Base-by-base conservation (phyloP, 1,284 basidiomycete species). In the Melampsora occidentalis region DNA sequence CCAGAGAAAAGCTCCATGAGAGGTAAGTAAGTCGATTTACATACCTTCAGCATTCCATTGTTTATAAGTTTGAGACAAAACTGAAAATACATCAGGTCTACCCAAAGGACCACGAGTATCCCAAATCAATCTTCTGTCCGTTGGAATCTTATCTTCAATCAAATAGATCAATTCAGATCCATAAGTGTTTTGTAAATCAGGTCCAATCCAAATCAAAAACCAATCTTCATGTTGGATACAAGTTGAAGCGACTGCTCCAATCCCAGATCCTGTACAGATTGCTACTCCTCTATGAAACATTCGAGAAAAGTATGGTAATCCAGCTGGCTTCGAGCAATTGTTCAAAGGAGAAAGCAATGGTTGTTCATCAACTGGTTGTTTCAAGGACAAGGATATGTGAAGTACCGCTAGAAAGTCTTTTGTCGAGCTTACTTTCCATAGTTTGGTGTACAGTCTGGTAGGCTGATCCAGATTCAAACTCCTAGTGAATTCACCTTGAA, bases 261-360 rank as follows among this genome's bases (percentile, higher is more conserved):
- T 87, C 77, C 90, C 90, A 10, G 90, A 90, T 66, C 90, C 90
- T 1, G 90, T 91, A 82, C 90, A 91, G 77, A 91, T 87, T 79
- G 90, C 88, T 78, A 91, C 87, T 28, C 90, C 90, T 78, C 90
- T 87, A 78, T 83, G 89, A 83, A 91, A 92, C 20, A 92, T 80
- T 0, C 84, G 87, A 6, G 90, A 91, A 1, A 90, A 90, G 81
- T 92, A 90, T 33, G 90, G 90, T 59, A 91, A 89, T 78, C 90
- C 90, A n/a, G 90, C 90, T 79, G 91, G 88, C 89, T 90, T 78
- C 62, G 2, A 20, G 71, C 82, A 76, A 77, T 88, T 89, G n/a
- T n/a, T 87, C 3, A 28, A 12, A 57, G 25, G 25, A 57, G 20
- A n/a, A 22, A 1, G n/a, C 28, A 78, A 63, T 2, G 18, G 2